phyloP scores from a whole-genome alignment of 1,139 yeast species.

The Yamadazyma diddensiae region DNA sequence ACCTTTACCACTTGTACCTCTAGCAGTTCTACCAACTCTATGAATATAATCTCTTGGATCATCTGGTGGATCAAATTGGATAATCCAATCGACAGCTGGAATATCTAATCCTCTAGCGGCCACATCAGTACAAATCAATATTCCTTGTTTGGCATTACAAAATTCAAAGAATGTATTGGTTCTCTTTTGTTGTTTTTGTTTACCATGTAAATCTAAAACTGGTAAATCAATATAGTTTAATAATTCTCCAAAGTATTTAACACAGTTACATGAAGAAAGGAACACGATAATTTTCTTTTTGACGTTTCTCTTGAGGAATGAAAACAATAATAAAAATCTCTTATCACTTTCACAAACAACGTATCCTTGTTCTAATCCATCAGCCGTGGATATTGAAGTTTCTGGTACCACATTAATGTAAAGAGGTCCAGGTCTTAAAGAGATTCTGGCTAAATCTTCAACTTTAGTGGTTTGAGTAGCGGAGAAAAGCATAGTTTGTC shows the following conservation, averaged over 20 bases:
- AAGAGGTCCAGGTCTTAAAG: constrained; percentile 91
- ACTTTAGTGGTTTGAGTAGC: constrained; percentile 99
- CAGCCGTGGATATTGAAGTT: constrained; percentile 83
- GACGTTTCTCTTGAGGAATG: constrained; percentile 85
- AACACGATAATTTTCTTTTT: constrained; percentile 93
- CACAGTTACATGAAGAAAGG: constrained; percentile 94
- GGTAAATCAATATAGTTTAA: constrained; percentile 94
- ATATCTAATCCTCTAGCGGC: constrained; percentile 98
- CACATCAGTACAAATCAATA: constrained; percentile 91
- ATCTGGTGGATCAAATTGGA: constrained; percentile 98
- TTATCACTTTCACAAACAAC: constrained; percentile 97
- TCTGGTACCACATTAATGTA: constrained; percentile 92
- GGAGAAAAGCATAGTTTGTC: constrained; percentile 96
- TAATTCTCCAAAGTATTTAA: constrained; percentile 90
- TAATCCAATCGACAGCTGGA: constrained; percentile 96
- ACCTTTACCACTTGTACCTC: constrained; percentile 91
- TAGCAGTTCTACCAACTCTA: constrained; percentile 97
- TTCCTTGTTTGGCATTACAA: constrained; percentile 94
- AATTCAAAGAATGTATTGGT: constrained; percentile 97
- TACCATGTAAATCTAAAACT: constrained; percentile 93
- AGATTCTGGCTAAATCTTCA: constrained; percentile 95
- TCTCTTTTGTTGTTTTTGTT: constrained; percentile 97
- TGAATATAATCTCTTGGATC: constrained; percentile 98
- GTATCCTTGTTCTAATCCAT: constrained; percentile 96
- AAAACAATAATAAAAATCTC: constrained; percentile 82